A percentile compares a stretch with the other conserved stretches of the same genome.
Evolutionary conservation across 371 early-diverging fungal genomes (phyloP).

Genomic region (Lichtheimia hyalospora): DNA sequence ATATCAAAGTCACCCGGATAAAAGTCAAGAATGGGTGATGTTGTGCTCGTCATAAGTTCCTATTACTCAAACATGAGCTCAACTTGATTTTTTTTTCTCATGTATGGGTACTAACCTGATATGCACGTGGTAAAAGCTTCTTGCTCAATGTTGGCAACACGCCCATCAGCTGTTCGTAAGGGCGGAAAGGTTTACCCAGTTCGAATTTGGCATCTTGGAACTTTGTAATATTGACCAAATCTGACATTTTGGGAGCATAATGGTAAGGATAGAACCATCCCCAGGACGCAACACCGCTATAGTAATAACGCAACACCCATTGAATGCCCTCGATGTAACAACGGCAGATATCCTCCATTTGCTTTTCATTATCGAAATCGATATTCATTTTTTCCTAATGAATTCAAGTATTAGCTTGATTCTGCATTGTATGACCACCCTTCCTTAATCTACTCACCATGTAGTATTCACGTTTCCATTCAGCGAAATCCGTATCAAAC

Average conservation of each 20-base stretch:
- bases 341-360: slow-evolving; percentile 65
- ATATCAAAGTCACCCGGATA: slow-evolving; percentile 90
- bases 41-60: slow-evolving; percentile 81
- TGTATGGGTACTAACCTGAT: slow-evolving; percentile 54
- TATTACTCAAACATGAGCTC: slow-evolving; percentile 9
- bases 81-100: background rate
- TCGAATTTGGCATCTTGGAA: slow-evolving; percentile 70
- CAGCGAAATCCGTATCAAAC: slow-evolving; percentile 52
- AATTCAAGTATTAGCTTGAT: background rate
- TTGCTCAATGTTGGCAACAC: slow-evolving; percentile 92
- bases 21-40: slow-evolving; percentile 89
- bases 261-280: slow-evolving; percentile 99
- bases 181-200: slow-evolving; percentile 87
- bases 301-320: slow-evolving; percentile 98
- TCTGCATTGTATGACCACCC: too few species aligned
- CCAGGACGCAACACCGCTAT: slow-evolving; percentile 95
- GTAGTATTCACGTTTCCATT: slow-evolving; percentile 78
- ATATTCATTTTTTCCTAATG: slow-evolving; percentile 69
- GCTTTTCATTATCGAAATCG: slow-evolving; percentile 42
- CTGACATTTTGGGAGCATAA: slow-evolving; percentile 96
- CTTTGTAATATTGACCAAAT: slow-evolving; percentile 55
- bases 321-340: slow-evolving; percentile 93
- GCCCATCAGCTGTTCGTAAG: slow-evolving; percentile 98
- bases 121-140: slow-evolving; percentile 76
- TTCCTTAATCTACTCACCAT: slow-evolving; percentile 26